Conservation (phyloP, 108 stramenopile species). For the Chaetoceros muelleri region DNA sequence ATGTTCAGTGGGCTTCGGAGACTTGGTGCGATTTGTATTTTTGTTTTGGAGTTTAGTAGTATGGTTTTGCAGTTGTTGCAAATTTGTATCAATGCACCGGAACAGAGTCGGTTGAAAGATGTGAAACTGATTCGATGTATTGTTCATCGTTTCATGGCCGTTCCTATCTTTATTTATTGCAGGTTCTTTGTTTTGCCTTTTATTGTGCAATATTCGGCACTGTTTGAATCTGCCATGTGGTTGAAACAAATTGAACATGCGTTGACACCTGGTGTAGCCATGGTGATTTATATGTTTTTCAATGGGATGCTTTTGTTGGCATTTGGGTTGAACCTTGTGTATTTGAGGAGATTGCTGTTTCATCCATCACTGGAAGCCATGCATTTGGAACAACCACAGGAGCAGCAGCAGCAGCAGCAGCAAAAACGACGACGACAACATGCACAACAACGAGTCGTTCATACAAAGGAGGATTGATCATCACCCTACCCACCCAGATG, state of each 20-base stretch:
- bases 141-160: conserved; percentile 40
- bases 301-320: conserved; percentile 35
- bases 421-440: conserved; percentile 3
- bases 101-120: conserved; percentile 12
- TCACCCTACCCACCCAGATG: too few species aligned
- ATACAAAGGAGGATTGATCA: too few species aligned
- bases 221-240: conserved; percentile 61
- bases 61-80: conserved; percentile 62
- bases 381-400: too few species aligned
- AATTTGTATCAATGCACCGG: conserved; percentile 56
- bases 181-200: conserved; percentile 68
- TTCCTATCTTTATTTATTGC: conserved; percentile 56
- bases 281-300: conserved; percentile 34
- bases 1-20: conserved; percentile 60
- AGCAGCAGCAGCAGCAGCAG: background rate
- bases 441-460: too few species aligned
- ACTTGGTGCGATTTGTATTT: conserved; percentile 59
- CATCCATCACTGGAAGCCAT: conserved; percentile 43
- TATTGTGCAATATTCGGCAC: conserved; percentile 52
- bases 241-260: conserved; percentile 70
- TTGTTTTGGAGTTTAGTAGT: conserved; percentile 57
- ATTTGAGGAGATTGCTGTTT: conserved; percentile 39
- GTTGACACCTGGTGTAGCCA: conserved; percentile 40
- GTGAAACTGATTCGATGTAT: conserved; percentile 18
- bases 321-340: conserved; percentile 41